Percentiles rank a stretch among this genome's conserved stretches.
These are phyloP conservation scores for Lizanozyma gosingica DNA, from an alignment of 1,139 yeast genomes.

Conservation along the genomic window DNA sequence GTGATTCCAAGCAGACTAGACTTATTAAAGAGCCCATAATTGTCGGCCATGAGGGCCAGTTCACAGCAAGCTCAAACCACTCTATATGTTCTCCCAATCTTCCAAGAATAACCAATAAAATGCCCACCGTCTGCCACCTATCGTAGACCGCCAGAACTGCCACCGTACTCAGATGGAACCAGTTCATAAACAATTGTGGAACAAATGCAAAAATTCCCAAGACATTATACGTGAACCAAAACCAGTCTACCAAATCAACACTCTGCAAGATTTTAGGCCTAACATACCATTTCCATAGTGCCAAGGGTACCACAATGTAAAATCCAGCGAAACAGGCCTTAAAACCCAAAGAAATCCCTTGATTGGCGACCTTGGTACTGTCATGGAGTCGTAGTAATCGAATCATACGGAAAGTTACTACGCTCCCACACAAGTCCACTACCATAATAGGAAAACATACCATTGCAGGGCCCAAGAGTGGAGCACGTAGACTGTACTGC, in stretches of 20 bases:
- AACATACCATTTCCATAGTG: neutral
- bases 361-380: constrained; percentile 15
- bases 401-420: constrained; percentile 9
- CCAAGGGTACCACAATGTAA: constrained; percentile 2
- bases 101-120: constrained; percentile 1
- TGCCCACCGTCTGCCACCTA: constrained; percentile 7
- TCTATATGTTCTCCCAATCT: neutral
- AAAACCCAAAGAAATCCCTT: constrained; percentile 14
- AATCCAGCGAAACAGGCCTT: constrained; percentile 7
- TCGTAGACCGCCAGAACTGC: constrained; percentile 12
- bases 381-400: constrained; percentile 11
- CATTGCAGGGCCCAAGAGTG: constrained; percentile 10
- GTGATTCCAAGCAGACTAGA: neutral
- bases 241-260: constrained; percentile 20
- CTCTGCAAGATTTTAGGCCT: constrained; percentile 6
- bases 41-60: constrained; percentile 6
- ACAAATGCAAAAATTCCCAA: constrained; percentile 9
- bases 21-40: neutral
- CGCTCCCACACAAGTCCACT: constrained; percentile 10
- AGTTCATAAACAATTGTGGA: constrained; percentile 25
- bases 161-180: constrained; percentile 12
- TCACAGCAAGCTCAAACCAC: constrained; percentile 21
- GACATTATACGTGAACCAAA: constrained; percentile 19
- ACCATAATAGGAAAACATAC: constrained; percentile 6
- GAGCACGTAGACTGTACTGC: constrained; percentile 14